Percentiles rank a stretch among this genome's conserved stretches.
Evolutionary conservation across 108 stramenopile genomes (phyloP).

Genomic region (Fistulifera pelliculosa): DNA sequence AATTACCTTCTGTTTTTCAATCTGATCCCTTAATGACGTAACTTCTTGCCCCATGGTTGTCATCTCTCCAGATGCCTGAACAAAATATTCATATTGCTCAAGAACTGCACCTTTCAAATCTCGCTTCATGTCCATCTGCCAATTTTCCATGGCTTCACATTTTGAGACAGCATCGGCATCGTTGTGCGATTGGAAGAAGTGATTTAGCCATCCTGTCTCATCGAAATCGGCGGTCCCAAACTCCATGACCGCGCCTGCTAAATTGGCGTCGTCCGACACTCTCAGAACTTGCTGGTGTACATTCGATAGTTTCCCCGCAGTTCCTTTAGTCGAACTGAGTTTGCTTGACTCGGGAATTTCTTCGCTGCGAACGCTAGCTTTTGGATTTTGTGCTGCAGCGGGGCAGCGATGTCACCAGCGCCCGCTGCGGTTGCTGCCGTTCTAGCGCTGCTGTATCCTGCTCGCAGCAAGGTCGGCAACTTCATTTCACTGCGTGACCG

Average conservation of each 20-base stretch:
- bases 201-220: conserved; percentile 57
- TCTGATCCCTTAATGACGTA: conserved; percentile 46
- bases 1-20: conserved; percentile 66
- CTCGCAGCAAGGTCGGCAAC: conserved; percentile 22
- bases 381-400: conserved; percentile 1
- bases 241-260: conserved; percentile 27
- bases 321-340: not conserved
- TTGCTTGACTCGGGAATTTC: conserved; percentile 19
- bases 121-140: conserved; percentile 65
- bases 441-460: conserved; percentile 9
- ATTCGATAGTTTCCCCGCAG: not conserved
- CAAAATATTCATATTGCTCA: conserved; percentile 86
- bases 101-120: conserved; percentile 71
- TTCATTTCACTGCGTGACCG: conserved; percentile 34
- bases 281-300: conserved; percentile 3
- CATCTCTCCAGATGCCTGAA: conserved; percentile 82
- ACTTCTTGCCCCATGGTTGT: conserved; percentile 81
- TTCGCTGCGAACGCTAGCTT: conserved; percentile 12
- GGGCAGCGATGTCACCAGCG: not conserved
- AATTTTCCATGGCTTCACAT: conserved; percentile 54
- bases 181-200: conserved; percentile 54
- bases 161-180: conserved; percentile 43
- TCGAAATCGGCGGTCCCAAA: conserved; percentile 51
- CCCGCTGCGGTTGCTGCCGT: conserved; percentile 7
- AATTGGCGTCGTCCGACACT: conserved; percentile 12